phyloP scores from a whole-genome alignment of 1,139 yeast species.

The Scheffersomyces titani region DNA sequence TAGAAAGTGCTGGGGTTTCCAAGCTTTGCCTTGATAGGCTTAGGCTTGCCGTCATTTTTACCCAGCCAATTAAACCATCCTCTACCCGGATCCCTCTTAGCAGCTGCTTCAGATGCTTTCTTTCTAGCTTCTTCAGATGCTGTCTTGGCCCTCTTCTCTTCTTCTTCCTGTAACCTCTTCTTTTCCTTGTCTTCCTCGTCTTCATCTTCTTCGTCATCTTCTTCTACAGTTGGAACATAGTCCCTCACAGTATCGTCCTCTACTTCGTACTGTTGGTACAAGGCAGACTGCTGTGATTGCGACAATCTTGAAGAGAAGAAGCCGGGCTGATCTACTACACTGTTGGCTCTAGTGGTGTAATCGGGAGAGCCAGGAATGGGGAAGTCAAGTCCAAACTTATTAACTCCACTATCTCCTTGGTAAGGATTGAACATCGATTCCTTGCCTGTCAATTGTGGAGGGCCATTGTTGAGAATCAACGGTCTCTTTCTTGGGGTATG shows the following conservation, averaged over 20 bases:
- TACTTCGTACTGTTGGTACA: conserved; percentile 51
- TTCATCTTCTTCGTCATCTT: conserved; percentile 47
- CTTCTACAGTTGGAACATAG: conserved; percentile 47
- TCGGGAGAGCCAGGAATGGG: conserved; percentile 54
- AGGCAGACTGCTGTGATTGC: conserved; percentile 47
- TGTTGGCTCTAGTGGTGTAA: conserved; percentile 46
- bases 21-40: conserved; percentile 79
- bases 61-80: conserved; percentile 57
- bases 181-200: conserved; percentile 13
- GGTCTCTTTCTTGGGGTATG: conserved; percentile 5
- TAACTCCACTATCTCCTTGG: conserved; percentile 16
- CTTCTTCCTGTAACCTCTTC: conserved; percentile 11
- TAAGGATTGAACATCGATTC: conserved; percentile 30
- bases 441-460: conserved; percentile 6
- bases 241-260: conserved; percentile 49
- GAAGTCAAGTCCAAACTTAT: conserved; percentile 36
- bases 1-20: conserved; percentile 66
- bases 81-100: conserved; percentile 8
- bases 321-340: conserved; percentile 40
- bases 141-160: conserved; percentile 13
- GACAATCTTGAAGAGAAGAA: conserved; percentile 42
- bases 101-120: conserved; percentile 14
- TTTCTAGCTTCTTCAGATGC: conserved; percentile 16
- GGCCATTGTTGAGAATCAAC: conserved; percentile 5
- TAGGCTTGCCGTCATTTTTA: conserved; percentile 60